Conservation (phyloP, 306 rosid species). For the Medicago lupulina region DNA sequence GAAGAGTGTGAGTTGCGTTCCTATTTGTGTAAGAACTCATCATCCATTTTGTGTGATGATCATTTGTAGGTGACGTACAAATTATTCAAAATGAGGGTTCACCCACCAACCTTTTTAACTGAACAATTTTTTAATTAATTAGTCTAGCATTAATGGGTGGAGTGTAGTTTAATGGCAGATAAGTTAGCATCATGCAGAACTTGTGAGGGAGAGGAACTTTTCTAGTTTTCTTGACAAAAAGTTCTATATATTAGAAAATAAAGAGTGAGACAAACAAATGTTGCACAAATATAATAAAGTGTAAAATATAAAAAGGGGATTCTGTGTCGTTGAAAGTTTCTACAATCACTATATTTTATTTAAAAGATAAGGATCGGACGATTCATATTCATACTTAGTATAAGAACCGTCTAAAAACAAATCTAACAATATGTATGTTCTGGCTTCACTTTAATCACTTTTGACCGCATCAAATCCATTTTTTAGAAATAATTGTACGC, state of each 20-base stretch:
- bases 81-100: conserved; percentile 17
- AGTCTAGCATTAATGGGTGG: conserved; percentile 11
- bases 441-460: neutral
- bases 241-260: neutral
- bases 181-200: conserved; percentile 28
- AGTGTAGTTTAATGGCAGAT: conserved; percentile 8
- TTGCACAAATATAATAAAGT: neutral
- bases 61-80: conserved; percentile 56
- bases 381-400: neutral
- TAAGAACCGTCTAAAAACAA: neutral
- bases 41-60: conserved; percentile 65
- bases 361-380: neutral
- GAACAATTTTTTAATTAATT: conserved; percentile 23
- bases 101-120: conserved; percentile 48
- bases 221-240: neutral
- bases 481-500: neutral
- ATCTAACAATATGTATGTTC: neutral
- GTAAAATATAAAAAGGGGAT: neutral
- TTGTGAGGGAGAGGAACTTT: conserved; percentile 18
- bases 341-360: neutral
- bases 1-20: conserved; percentile 61
- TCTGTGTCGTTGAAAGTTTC: neutral
- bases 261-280: neutral
- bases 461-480: neutral
- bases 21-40: conserved; percentile 37